Evolutionary conservation across 495 filamentous ascomycete genomes (phyloP).

Genomic region (Aspergillus conjunctus): DNA sequence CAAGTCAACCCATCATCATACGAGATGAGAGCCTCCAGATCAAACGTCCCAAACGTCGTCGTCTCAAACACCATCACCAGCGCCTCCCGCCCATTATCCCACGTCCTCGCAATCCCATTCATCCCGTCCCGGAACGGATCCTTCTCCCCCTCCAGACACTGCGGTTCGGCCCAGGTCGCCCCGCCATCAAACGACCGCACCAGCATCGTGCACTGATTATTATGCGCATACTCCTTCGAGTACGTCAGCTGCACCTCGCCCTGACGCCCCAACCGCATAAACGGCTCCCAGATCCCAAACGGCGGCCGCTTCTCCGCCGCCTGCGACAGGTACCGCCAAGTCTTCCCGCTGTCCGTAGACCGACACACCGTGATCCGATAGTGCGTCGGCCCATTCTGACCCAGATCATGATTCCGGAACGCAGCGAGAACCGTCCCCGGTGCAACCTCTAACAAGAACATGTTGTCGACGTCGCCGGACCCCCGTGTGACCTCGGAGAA

Average conservation of each 20-base stretch:
- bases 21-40: constrained; percentile 56
- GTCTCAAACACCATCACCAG: constrained; percentile 64
- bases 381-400: constrained; percentile 40
- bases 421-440: constrained; percentile 54
- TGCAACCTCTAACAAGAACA: constrained; percentile 55
- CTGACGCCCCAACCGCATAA: constrained; percentile 52
- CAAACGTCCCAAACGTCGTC: constrained; percentile 50
- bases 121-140: constrained; percentile 59
- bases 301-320: constrained; percentile 46
- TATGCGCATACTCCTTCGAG: constrained; percentile 54
- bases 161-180: constrained; percentile 48
- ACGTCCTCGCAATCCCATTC: constrained; percentile 54
- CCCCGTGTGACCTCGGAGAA: constrained; percentile 42
- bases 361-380: constrained; percentile 65
- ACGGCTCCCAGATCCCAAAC: constrained; percentile 63
- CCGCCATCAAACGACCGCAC: constrained; percentile 59
- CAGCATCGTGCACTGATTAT: constrained; percentile 63
- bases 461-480: constrained; percentile 59
- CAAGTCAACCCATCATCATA: constrained; percentile 60
- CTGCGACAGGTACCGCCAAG: constrained; percentile 58
- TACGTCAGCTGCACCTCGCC: constrained; percentile 61
- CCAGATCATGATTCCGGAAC: constrained; percentile 61
- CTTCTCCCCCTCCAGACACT: constrained; percentile 49
- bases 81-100: constrained; percentile 45
- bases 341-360: constrained; percentile 54